phyloP scores from a whole-genome alignment of 495 filamentous ascomycete species.

The Pyrenula aspistea region DNA sequence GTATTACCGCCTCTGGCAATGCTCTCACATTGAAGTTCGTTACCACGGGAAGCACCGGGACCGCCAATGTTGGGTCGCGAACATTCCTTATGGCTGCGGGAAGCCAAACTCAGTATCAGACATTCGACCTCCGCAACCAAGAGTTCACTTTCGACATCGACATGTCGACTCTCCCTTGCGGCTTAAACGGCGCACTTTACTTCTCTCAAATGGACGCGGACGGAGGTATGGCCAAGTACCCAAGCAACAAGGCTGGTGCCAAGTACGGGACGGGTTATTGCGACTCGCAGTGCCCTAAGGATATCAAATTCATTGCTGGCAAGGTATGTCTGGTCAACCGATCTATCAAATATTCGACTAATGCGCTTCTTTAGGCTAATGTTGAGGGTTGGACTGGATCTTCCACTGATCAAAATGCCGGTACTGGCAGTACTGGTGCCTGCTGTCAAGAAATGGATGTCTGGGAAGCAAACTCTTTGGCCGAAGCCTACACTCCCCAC shows the following conservation, averaged over 20 bases:
- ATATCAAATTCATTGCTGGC: conserved; percentile 45
- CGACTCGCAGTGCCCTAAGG: conserved; percentile 50
- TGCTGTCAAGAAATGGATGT: conserved; percentile 56
- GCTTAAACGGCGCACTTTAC: conserved; percentile 58
- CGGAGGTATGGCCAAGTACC: conserved; percentile 37
- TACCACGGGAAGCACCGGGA: conserved; percentile 16
- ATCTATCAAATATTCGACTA: too few relatives aligned
- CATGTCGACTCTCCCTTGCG: conserved; percentile 46
- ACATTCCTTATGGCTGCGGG: conserved; percentile 48
- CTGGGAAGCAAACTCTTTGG: conserved; percentile 48
- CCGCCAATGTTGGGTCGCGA: conserved; percentile 42
- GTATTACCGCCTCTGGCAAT: conserved; percentile 40
- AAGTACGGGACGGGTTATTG: conserved; percentile 61
- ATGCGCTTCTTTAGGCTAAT: conserved; percentile 27
- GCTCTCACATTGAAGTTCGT: conserved; percentile 45
- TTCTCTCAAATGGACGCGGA: conserved; percentile 48
- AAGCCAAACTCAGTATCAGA: conserved; percentile 37
- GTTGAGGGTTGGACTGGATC: conserved; percentile 47
- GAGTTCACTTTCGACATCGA: conserved; percentile 57
- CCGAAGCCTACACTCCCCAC: conserved; percentile 47
- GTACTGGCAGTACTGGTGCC: conserved; percentile 32
- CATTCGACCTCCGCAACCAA: conserved; percentile 42
- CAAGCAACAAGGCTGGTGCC: conserved; percentile 48
- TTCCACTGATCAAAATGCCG: conserved; percentile 42
- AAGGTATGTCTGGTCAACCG: conserved; percentile 13